Percentiles rank a stretch among this genome's conserved stretches.
Evolutionary conservation across 129 eudicot species (phyloP).

Genomic region (Calendula officinalis): DNA sequence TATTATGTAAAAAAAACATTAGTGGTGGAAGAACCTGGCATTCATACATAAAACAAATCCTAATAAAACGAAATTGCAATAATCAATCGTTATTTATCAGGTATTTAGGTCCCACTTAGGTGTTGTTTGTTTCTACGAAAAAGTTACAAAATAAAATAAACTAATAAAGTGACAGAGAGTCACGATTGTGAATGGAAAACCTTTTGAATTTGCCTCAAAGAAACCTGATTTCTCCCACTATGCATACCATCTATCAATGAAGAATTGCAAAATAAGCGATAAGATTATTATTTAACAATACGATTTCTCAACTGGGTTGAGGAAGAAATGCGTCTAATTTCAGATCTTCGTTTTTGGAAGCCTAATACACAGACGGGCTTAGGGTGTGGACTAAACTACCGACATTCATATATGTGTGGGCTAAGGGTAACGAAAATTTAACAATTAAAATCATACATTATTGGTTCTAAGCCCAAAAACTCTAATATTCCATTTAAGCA

Average conservation of each 20-base stretch:
- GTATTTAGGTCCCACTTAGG: too few species aligned
- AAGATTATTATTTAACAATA: constrained; percentile 24
- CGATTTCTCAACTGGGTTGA: constrained; percentile 79
- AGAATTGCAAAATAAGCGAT: background rate
- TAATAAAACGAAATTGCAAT: constrained; percentile 1
- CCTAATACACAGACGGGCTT: too few species aligned
- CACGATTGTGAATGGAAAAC: constrained; percentile 78
- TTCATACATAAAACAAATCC: background rate
- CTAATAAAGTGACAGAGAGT: constrained; percentile 26
- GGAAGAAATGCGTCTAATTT: too few species aligned
- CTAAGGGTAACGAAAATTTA: too few species aligned
- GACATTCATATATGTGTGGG: too few species aligned
- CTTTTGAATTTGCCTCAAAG: constrained; percentile 70
- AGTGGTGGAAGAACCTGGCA: constrained; percentile 89
- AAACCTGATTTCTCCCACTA: constrained; percentile 89
- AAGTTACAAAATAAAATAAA: too few species aligned
- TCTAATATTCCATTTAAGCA: too few species aligned
- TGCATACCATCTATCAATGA: constrained; percentile 67
- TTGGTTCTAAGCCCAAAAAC: too few species aligned
- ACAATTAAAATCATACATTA: too few species aligned
- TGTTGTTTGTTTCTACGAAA: too few species aligned
- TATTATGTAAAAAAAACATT: constrained; percentile 34
- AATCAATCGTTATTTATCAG: background rate
- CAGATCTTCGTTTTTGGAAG: too few species aligned
- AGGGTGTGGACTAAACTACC: too few species aligned